phyloP scores from a whole-genome alignment of 495 filamentous ascomycete species.

The Letharia columbiana region DNA sequence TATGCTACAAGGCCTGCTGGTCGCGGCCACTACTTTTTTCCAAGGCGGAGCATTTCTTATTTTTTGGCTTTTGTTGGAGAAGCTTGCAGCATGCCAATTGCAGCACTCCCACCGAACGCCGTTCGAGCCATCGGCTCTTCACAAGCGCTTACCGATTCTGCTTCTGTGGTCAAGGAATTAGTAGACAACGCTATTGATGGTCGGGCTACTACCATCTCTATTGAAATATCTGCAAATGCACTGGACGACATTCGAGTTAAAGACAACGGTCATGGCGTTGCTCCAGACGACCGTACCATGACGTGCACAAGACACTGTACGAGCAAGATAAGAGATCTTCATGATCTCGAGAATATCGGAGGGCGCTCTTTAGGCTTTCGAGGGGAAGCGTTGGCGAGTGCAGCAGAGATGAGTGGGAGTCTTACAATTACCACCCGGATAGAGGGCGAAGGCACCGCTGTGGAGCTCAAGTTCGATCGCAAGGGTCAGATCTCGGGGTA shows the following conservation, averaged over 20 bases:
- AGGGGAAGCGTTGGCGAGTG: slow-evolving; percentile 77
- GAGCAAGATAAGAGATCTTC: slow-evolving; percentile 70
- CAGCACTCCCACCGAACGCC: slow-evolving; percentile 55
- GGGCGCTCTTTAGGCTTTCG: slow-evolving; percentile 75
- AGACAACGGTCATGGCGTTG: slow-evolving; percentile 84
- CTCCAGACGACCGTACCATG: slow-evolving; percentile 55
- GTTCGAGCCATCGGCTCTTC: slow-evolving; percentile 62
- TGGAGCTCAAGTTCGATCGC: slow-evolving; percentile 41
- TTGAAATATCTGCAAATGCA: slow-evolving; percentile 68
- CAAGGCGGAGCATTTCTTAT: too few species aligned
- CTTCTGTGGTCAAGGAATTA: slow-evolving; percentile 78
- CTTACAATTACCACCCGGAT: slow-evolving; percentile 63
- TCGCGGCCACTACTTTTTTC: not conserved
- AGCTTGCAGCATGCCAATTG: slow-evolving; percentile 46
- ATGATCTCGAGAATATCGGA: slow-evolving; percentile 59
- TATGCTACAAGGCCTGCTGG: not conserved
- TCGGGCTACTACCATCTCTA: slow-evolving; percentile 57
- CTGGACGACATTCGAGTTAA: slow-evolving; percentile 79
- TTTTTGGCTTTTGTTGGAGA: not conserved
- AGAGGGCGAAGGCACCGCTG: slow-evolving; percentile 60
- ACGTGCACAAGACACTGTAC: slow-evolving; percentile 68
- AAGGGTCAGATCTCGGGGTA: slow-evolving; percentile 44
- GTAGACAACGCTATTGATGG: slow-evolving; percentile 90
- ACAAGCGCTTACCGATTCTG: slow-evolving; percentile 62
- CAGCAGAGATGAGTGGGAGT: slow-evolving; percentile 54